Conservation (phyloP, 2,329 filamentous ascomycete genomes). For the Leptographium radiaticola region DNA sequence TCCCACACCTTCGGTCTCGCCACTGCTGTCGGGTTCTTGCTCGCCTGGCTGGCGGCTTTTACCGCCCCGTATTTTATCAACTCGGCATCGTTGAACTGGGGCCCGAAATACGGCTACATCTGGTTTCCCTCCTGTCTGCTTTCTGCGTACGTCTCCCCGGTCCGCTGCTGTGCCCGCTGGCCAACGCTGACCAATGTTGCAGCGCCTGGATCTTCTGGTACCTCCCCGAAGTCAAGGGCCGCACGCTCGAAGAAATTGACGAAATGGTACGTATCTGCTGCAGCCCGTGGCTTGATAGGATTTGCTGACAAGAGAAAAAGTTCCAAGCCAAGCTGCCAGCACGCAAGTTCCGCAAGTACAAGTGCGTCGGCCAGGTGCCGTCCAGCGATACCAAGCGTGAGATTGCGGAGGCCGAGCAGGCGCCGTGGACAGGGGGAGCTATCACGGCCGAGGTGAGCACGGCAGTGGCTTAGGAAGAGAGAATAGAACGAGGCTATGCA, state of each 20-base stretch:
- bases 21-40: slow-evolving; percentile 38
- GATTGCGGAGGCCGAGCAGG: slow-evolving; percentile 7
- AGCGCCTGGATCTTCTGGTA: slow-evolving; percentile 31
- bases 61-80: slow-evolving; percentile 50
- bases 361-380: slow-evolving; percentile 12
- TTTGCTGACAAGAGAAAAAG: slow-evolving; percentile 9
- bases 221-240: slow-evolving; percentile 39
- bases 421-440: neutral
- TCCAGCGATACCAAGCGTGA: slow-evolving; percentile 4
- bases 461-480: slow-evolving; percentile 9
- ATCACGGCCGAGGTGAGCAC: neutral
- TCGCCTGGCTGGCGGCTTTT: slow-evolving; percentile 43
- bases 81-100: slow-evolving; percentile 38
- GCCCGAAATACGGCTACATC: slow-evolving; percentile 43
- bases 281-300: neutral
- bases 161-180: too few species aligned
- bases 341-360: slow-evolving; percentile 27
- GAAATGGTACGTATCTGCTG: slow-evolving; percentile 31
- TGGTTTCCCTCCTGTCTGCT: slow-evolving; percentile 29
- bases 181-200: neutral
- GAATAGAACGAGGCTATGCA: too few species aligned
- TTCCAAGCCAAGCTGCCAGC: slow-evolving; percentile 26
- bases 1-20: slow-evolving; percentile 44
- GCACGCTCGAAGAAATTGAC: slow-evolving; percentile 40
- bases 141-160: slow-evolving; percentile 14